phyloP scores from a whole-genome alignment of 2,329 filamentous ascomycete genomes.

The Myriosclerotinia scirpicola region DNA sequence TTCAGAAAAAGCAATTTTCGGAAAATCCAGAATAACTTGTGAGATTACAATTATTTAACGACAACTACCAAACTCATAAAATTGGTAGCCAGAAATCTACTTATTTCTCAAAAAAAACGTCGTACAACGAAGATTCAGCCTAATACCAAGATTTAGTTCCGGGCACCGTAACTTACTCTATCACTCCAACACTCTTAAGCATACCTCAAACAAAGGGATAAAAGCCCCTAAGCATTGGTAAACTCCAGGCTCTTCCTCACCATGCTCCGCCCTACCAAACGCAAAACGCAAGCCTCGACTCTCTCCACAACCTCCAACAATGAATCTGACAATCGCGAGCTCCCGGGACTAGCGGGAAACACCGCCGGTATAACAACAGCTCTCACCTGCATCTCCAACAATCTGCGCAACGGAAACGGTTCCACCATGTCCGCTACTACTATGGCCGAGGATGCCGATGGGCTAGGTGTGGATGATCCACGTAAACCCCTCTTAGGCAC shows the following conservation, averaged over 20 bases:
- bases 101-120: background rate
- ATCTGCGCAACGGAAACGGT: background rate
- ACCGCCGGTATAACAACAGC: background rate
- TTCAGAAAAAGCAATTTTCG: background rate
- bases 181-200: too few species aligned
- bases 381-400: background rate
- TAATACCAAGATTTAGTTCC: background rate
- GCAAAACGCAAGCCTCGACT: slow-evolving; percentile 7
- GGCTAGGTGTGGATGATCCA: slow-evolving; percentile 22
- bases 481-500: slow-evolving; percentile 26
- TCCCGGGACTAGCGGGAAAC: background rate
- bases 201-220: slow-evolving; percentile 12
- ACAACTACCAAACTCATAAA: background rate
- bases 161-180: slow-evolving; percentile 15
- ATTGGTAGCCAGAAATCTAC: background rate
- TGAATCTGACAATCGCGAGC: background rate
- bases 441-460: slow-evolving; percentile 7
- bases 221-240: background rate
- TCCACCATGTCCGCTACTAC: slow-evolving; percentile 12
- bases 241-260: slow-evolving; percentile 8
- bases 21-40: background rate
- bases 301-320: background rate
- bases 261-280: slow-evolving; percentile 21
- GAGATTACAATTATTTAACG: background rate
- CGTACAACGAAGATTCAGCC: background rate